Evolutionary conservation across 2,329 filamentous ascomycete species (phyloP), one percentile per base, ranked within the genome.

Genomic region (Colletotrichum sp.): DNA sequence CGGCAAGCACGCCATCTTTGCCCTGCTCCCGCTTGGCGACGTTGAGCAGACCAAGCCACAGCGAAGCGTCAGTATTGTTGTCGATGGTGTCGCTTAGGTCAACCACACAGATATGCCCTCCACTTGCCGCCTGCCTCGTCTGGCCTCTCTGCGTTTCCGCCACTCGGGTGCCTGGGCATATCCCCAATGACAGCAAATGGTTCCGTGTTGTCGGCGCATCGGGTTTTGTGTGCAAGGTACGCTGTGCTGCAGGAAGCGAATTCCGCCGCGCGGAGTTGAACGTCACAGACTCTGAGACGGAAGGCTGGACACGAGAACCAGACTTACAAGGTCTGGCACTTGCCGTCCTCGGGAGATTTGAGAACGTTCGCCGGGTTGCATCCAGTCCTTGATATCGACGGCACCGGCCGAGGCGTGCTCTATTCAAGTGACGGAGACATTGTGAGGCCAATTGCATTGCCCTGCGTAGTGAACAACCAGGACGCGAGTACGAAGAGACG

Each of bases 361-460:
- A 39, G 24, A 24, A 28, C 24, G 71, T 65, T 60, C 18, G 71
- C 68, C 71, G 64, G 52, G 65, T 36, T 36, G 57, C 64, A 28
- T 63, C 52, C 34, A 72, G 72, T 63, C 32, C 69, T 55, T 73
- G 76, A 69, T 62, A 24, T 64, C 49, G 52, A 34, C 62, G 76
- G 63, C 72, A 69, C 24, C 55, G 64, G 66, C 60, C 36, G n/a
- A 72, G 64, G 72, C 75, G 76, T 77, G 77, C 78, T 79, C 78
- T 79, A 79, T 76, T 79, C 76, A 76, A 79, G 76, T 78, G 63
- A 64, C 78, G 75, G 44, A 78, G 71, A 69, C 73, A 77, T 77
- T 75, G 72, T 67, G 44, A 75, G 67, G 77, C 79, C 75, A 76
- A 74, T 76, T 71, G 74, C 75, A 77, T 78, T 71, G 77, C 76